These are phyloP conservation scores for Eragrostis tef DNA, from an alignment of 202 grass and related monocot species.

Conservation along the genomic window DNA sequence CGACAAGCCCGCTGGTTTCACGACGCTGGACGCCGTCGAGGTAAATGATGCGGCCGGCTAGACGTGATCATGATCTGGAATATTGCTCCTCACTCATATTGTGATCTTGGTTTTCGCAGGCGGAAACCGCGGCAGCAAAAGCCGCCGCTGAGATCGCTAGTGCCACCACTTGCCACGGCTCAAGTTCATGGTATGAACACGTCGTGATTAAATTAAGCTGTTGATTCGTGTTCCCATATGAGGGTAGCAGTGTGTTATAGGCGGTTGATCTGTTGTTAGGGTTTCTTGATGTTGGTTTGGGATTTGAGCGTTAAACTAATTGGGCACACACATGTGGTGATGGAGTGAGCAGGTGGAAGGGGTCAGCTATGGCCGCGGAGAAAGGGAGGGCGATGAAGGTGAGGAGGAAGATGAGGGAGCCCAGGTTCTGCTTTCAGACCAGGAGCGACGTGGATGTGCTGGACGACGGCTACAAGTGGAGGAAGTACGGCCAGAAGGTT, in stretches of 20 bases:
- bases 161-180: slow-evolving; percentile 23
- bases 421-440: slow-evolving; percentile 98
- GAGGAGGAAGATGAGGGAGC: slow-evolving; percentile 97
- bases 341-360: slow-evolving; percentile 65
- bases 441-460: slow-evolving; percentile 94
- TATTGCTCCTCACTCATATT: neutral
- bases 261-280: slow-evolving; percentile 23
- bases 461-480: slow-evolving; percentile 98
- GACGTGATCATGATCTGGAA: neutral
- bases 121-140: slow-evolving; percentile 33
- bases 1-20: slow-evolving; percentile 42
- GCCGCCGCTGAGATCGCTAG: slow-evolving; percentile 21
- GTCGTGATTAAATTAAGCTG: too few relatives aligned
- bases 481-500: slow-evolving; percentile 98
- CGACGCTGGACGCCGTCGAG: slow-evolving; percentile 33
- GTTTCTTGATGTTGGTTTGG: neutral
- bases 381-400: slow-evolving; percentile 79
- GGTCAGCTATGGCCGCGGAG: slow-evolving; percentile 46
- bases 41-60: too few relatives aligned
- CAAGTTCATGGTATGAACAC: slow-evolving; percentile 47
- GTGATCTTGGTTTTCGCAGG: slow-evolving; percentile 28
- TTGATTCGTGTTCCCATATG: neutral
- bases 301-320: neutral
- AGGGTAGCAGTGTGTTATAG: neutral
- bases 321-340: neutral